These are phyloP conservation scores for Rhodosporidiobolus odoratus DNA, from an alignment of 768 basidiomycete genomes.

Conservation along the genomic window DNA sequence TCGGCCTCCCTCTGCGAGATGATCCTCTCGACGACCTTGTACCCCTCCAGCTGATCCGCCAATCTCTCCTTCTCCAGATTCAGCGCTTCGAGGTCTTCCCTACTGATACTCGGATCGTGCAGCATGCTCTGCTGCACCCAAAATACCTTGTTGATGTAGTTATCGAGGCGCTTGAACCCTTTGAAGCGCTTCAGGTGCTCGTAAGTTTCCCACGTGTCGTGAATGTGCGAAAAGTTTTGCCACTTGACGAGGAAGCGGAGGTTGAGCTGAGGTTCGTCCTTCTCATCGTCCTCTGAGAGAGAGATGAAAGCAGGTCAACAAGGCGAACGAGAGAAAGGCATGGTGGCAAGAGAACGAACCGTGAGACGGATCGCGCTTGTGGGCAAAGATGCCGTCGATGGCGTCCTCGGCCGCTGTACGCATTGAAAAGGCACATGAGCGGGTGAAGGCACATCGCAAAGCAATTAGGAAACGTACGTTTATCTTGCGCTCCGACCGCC, in stretches of 20 bases:
- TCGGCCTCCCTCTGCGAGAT: slow-evolving; percentile 64
- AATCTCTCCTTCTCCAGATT: slow-evolving; percentile 84
- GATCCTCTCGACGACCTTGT: slow-evolving; percentile 85
- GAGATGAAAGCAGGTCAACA: slow-evolving; percentile 36
- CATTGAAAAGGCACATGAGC: background rate
- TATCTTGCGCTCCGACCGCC: slow-evolving; percentile 26
- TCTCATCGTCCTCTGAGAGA: slow-evolving; percentile 20
- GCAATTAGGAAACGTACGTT: slow-evolving; percentile 10
- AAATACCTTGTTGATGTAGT: slow-evolving; percentile 86
- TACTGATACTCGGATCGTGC: slow-evolving; percentile 60
- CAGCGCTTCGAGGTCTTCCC: slow-evolving; percentile 84
- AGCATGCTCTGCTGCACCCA: slow-evolving; percentile 66
- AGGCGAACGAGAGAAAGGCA: slow-evolving; percentile 40
- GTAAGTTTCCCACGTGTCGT: slow-evolving; percentile 99
- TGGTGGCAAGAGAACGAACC: slow-evolving; percentile 46
- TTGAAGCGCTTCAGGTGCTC: slow-evolving; percentile 91
- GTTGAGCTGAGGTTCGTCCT: slow-evolving; percentile 33
- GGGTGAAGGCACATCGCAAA: background rate
- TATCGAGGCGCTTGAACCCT: slow-evolving; percentile 94
- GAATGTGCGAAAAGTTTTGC: slow-evolving; percentile 95
- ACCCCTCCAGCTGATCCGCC: slow-evolving; percentile 84
- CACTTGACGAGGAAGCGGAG: slow-evolving; percentile 91
- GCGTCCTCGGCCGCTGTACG: slow-evolving; percentile 52
- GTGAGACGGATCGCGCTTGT: slow-evolving; percentile 75
- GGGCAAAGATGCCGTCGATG: slow-evolving; percentile 84